These are phyloP conservation scores for Antitrichia curtipendula DNA, from an alignment of 225 moss, liverwort and hornwort genomes.

Conservation along the genomic window DNA sequence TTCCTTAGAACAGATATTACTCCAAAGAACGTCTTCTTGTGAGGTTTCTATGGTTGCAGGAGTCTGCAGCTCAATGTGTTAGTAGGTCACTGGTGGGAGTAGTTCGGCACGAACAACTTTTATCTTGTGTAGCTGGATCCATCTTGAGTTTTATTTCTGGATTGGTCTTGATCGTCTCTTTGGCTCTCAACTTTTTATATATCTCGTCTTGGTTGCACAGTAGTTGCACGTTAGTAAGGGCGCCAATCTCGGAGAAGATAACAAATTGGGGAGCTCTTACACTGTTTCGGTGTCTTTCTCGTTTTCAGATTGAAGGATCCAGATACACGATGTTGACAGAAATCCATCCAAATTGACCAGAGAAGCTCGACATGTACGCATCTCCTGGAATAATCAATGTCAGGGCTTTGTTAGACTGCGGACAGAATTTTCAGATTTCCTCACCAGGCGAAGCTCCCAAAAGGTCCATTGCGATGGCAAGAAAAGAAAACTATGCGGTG, in stretches of 20 bases:
- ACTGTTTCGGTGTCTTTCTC: not conserved
- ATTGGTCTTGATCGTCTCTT: not conserved
- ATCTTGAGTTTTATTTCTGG: not conserved
- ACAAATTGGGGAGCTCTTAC: not conserved
- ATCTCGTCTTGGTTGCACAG: not conserved
- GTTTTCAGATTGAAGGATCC: not conserved
- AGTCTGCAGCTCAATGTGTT: not conserved
- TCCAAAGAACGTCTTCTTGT: not conserved
- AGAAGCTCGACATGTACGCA: not conserved
- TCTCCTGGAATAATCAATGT: not conserved
- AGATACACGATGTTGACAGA: not conserved
- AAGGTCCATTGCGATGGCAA: conserved; percentile 14
- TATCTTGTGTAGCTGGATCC: not conserved
- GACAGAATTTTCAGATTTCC: not conserved
- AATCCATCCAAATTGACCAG: not conserved
- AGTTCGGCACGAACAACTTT: not conserved
- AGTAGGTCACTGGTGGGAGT: not conserved
- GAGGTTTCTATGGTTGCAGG: not conserved
- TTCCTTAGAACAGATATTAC: not conserved
- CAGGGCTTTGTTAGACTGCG: not conserved
- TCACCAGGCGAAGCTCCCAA: not conserved
- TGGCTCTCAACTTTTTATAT: not conserved
- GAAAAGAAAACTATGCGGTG: conserved; percentile 17
- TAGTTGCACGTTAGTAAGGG: not conserved
- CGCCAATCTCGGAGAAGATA: not conserved